Base-by-base conservation (phyloP, 176 grass and related monocot species). In the Phyllostachys edulis region DNA sequence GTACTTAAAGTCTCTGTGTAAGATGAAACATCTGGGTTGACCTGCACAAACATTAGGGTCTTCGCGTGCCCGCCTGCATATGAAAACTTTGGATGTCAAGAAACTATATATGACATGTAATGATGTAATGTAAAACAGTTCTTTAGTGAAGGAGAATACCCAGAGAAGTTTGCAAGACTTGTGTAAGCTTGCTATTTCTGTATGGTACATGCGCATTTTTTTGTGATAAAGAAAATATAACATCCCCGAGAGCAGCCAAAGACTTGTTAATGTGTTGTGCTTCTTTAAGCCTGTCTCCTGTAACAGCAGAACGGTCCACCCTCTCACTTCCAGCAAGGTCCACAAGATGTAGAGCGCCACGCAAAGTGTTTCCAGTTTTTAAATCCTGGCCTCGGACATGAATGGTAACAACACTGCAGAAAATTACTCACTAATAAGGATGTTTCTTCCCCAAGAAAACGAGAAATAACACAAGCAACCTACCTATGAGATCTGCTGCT, bases 401-500 rank as follows among this genome's bases (percentile, higher is more conserved):
- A 80, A 97, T 85, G 6, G 91, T 93, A 69, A 97, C 85, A 87
- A 93, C 88, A 77, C 94, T 97, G 89, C 75, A 87, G 59, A 78
- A 84, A 36, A 79, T 73, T 84, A 55, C 10, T 51, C 3, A 55
- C 42, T 34, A 51, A 69, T 76, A 81, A 66, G 81, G 67, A 63
- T 60, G 61, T 70, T 46, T 66, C 23, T 64, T 73, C 37, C 45
- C 32, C 44, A 9, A 75, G 4, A 64, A 65, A 67, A 89, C 71
- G 16, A 64, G 29, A 79, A 85, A 54, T 32, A 51, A 7, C 45
- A 47, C 50, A 68, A 32, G 14, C 63, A 85, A 71, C 34, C 44
- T 74, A 90, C 95, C 95, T 97, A 45, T 97, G 95, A 62, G 95
- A 97, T 82, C 95, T 87, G 71, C 95, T 97, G 72, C 95, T 97